Evolutionary conservation across 1,284 basidiomycete species (phyloP), one percentile per base, ranked within the genome.

Genomic region (Chiua sp.): DNA sequence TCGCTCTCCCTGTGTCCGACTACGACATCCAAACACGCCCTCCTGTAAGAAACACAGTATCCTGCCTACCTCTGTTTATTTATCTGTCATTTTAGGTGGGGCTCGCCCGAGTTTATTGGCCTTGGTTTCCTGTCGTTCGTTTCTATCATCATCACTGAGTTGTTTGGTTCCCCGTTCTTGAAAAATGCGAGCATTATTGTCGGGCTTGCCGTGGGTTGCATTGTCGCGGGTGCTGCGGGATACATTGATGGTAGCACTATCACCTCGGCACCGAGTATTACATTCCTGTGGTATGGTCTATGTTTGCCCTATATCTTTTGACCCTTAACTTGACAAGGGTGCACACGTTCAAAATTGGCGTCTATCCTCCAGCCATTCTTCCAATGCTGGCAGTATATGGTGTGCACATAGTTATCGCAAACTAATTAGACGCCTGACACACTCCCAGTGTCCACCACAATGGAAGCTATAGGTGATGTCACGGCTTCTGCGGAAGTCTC

Each of bases 401-500:
- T 89, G 59, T 76, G 74, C 12, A 11, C 22, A 18, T 2, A 8
- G n/a, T 50, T 33, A 32, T 49, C 46, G 18, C n/a, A 32, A 54
- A 28, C 12, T 16, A 3, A 35, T 7, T 55, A 22, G 15, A 23
- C 4, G 18, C 49, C 55, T 57, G n/a, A n/a, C n/a, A 53, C 22
- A 15, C n/a, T 37, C 6, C 1, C 59, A 88, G 87, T 90, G 11
- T 91, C 90, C 2, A 71, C 87, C 2, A 86, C 90, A 3, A 91
- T 93, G 88, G 93, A 95, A 74, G 90, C 91, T 6, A 93, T 93
- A 53, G 93, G 93, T 2, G 93, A 95, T 68, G 89, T 95, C 65
- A 94, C 93, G 1, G 92, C 93, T 0, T 90, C 90, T 6, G 87
- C 90, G 2, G 94, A 96, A 72, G 91, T 93, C 4, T 93, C 91